Evolutionary conservation across 352 stramenopile genomes (phyloP), one percentile per base, ranked within the genome.

Genomic region (Globisporangium acanthophoron): DNA sequence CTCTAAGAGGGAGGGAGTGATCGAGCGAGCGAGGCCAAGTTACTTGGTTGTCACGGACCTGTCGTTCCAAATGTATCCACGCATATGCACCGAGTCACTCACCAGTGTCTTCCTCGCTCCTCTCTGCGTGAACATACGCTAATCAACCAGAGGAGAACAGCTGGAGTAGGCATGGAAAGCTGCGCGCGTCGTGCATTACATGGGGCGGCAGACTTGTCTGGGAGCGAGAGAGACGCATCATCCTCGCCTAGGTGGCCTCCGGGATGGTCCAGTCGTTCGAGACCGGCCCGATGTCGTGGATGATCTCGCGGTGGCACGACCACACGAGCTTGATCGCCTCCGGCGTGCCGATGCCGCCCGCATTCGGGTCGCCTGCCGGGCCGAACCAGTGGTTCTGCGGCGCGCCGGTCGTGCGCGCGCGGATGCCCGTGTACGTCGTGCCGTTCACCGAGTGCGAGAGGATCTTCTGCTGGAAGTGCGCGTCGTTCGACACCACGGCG

Each of bases 291-390:
- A 89, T 79, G 75, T 99, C 96, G 66, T 89, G 84, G 69, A 99
- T 98, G 66, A 99, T 96, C 75, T 99, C 96, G 58, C 96, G 90
- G 78, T 99, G 97, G 78, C 95, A 99, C 46, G 88, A 98, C 97
- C 97, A 99, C 20, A 99, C 96, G 41, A 99, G 76, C 73, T 98
- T 96, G 67, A 99, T 99, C 49, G 97, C 96, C 74, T 99, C 97
- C 37, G 94, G 94, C 66, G 96, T 99, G 55, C 97, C 97, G 65
- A 99, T 99, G 59, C 97, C 97, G 37, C 95, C 97, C 45, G 92
- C 96, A 48, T 96, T 85, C 54, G 96, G 93, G 80, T 99, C 96
- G 20, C 96, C 96, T 12, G 94, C 95, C 15, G 97, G 97, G 60
- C 97, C 96, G 74, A 99, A 97, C 92, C 92, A 98, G 84, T 95